Evolutionary conservation across 495 filamentous ascomycete species (phyloP), one percentile per base, ranked within the genome.

Genomic region (Penicillium silybi): DNA sequence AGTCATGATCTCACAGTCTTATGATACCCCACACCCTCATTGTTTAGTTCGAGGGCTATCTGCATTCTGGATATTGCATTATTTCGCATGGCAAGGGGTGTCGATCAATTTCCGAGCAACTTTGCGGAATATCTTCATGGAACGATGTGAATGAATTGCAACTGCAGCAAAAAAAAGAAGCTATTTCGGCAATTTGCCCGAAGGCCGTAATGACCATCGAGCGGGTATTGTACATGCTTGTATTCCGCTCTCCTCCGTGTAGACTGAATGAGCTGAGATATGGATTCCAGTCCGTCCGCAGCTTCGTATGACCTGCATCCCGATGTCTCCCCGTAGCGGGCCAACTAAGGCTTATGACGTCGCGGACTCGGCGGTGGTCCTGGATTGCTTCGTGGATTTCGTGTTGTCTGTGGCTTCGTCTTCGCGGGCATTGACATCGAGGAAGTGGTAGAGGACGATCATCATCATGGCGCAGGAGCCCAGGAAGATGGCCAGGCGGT

Each of bases 381-480:
- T 65, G 29, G 50, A 16, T 22, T 53, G 11, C 22, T 72, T 61
- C 48, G 52, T 40, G 54, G 25, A 38, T 13, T 18, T 39, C n/a
- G 58, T 38, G 52, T 56, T 20, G 20, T 57, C 23, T 16, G 57
- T 38, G 3, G 54, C 32, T 16, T 61, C 43, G 22, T 80, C 78
- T 41, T 89, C 82, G 53, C 77, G 72, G 29, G 91, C 83, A 68
- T 98, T 98, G 77, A 97, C 83, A 64, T 97, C 92, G 60, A 99
- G 85, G 78, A 95, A 97, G 74, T 96, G 90, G 79, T 97, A 97
- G 17, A 96, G 72, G 40, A 97, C 84, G 42, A 96, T 96, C 56
- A 99, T 82, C 47, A 96, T 81, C 91, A 97, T 93, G 59, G 93
- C 83, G 27, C 85, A 79, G 38, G 84, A 90, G 72, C 95, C 93